A percentile compares a stretch with the other conserved stretches of the same genome.
phyloP scores from a whole-genome alignment of 208 protist species.

The Leishmania major region DNA sequence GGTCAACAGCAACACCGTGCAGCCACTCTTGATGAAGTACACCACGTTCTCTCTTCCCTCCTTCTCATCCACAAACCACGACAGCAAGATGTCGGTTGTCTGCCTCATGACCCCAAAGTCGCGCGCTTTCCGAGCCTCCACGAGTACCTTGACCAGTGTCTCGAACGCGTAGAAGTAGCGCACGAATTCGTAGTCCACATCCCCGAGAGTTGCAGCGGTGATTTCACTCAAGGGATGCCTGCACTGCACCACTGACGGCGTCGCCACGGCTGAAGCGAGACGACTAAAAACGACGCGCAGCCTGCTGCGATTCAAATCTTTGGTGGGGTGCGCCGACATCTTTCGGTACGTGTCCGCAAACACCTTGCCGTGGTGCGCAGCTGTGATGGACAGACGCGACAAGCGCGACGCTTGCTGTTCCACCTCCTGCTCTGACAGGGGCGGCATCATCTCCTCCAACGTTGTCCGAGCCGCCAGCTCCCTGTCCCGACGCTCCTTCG shows the following conservation, averaged over 20 bases:
- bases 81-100: slow-evolving; percentile 40
- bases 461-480: slow-evolving; percentile 27
- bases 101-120: slow-evolving; percentile 52
- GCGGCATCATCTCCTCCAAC: slow-evolving; percentile 58
- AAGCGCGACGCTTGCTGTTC: slow-evolving; percentile 63
- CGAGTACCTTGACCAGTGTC: slow-evolving; percentile 48
- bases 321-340: slow-evolving; percentile 45
- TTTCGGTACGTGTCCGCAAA: slow-evolving; percentile 88
- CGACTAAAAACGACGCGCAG: slow-evolving; percentile 63
- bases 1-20: slow-evolving; percentile 43
- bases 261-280: slow-evolving; percentile 33
- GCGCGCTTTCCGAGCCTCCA: slow-evolving; percentile 60
- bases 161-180: slow-evolving; percentile 85
- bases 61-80: slow-evolving; percentile 49
- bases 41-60: slow-evolving; percentile 63
- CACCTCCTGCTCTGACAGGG: slow-evolving; percentile 51
- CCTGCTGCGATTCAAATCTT: slow-evolving; percentile 80
- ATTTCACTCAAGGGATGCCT: slow-evolving; percentile 73
- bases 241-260: slow-evolving; percentile 44
- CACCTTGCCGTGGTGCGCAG: slow-evolving; percentile 54
- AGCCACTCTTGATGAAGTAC: slow-evolving; percentile 70
- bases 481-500: slow-evolving; percentile 39
- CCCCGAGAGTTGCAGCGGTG: slow-evolving; percentile 32
- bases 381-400: slow-evolving; percentile 39
- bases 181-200: slow-evolving; percentile 79